Evolutionary conservation across 2,329 filamentous ascomycete genomes (phyloP), one percentile per base, ranked within the genome.

Genomic region (Aspergillus neotritici): DNA sequence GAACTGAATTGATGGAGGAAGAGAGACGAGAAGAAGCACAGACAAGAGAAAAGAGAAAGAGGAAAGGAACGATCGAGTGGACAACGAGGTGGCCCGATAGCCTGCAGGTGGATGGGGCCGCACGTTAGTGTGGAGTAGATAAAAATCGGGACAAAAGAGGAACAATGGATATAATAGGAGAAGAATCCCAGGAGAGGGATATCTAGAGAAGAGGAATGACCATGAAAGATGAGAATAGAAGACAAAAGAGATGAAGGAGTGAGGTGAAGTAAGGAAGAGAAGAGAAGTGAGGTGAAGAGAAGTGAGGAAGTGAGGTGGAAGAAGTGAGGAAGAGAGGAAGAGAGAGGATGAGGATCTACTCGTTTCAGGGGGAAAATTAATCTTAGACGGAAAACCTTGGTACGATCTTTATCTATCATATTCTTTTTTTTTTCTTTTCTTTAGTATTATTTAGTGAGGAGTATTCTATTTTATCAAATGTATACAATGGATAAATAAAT

Each of bases 291-390:
- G 38, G 43, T 44, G 15, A 42, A 37, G 31, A 34, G 21, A 31
- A 41, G 28, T 35, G 31, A 44, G 38, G 28, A 13, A 30, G 36
- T 28, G 16, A 25, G 25, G 32, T 21, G 33, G 7, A 44, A 31
- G 40, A 37, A 32, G 32, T 31, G 35, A 37, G 32, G 25, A 29
- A 41, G 35, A 34, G 34, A 12, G 16, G 16, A 35, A 43, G 34
- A 46, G 39, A 47, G 46, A 53, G 50, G 41, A 55, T 54, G 49
- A 54, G 49, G 51, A 55, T 55, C 51, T 54, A 54, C 51, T 51
- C 43, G 49, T 55, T 55, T 55, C 53, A 55, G 53, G 53, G 53
- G 53, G 39, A 45, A 51, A 52, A 48, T 49, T 35, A 44, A 41
- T 38, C 48, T 35, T 52, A 53, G 44, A 32, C 42, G 29, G 34